Evolutionary conservation across 2,329 filamentous ascomycete genomes (phyloP), one percentile per base, ranked within the genome.

Genomic region (Endocalyx cinctus): DNA sequence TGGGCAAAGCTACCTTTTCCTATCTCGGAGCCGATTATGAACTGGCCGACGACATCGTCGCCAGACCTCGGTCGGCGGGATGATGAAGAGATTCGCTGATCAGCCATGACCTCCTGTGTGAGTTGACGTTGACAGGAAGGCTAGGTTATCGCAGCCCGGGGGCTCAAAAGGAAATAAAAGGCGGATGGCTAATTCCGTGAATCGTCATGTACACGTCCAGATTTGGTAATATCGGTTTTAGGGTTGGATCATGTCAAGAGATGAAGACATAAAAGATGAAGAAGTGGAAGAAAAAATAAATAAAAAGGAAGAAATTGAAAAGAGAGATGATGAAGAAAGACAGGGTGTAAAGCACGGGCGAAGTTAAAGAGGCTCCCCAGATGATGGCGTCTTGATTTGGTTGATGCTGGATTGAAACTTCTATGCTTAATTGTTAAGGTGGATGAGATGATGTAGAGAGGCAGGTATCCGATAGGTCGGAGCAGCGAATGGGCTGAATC

Each of bases 1-100:
- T 88, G 88, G 46, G 92, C 92, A 69, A 97, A 98, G 68, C 92
- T 97, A 43, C 92, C 92, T 66, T 92, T 92, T 44, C 92, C 92
- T 58, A 97, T 96, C 66, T 96, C 87, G 49, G 84, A 81, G 50
- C 88, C 78, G 53, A 90, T 81, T 51, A 77, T 75, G 63, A 94
- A 96, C 54, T 84, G 79, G 47, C 88, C 87, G 51, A 92, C 59
- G 41, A 54, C 44, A 50, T 59, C 62, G 35, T 66, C 62, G 46
- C 52, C 50, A 41, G 54, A 47, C 50, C 55, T 60, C 46, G 54
- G 46, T 30, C 60, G 58, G 34, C 59, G 53, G 31, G 57, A 58
- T 32, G 59, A 58, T 33, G 48, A 47, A 29, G 42, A 41, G 27
- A 34, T 32, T 38, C 52, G 54, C 33, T 36, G 39, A 39, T 58